phyloP scores from a whole-genome alignment of 345 rosid species.

The Cardamine chenopodiifolia region DNA sequence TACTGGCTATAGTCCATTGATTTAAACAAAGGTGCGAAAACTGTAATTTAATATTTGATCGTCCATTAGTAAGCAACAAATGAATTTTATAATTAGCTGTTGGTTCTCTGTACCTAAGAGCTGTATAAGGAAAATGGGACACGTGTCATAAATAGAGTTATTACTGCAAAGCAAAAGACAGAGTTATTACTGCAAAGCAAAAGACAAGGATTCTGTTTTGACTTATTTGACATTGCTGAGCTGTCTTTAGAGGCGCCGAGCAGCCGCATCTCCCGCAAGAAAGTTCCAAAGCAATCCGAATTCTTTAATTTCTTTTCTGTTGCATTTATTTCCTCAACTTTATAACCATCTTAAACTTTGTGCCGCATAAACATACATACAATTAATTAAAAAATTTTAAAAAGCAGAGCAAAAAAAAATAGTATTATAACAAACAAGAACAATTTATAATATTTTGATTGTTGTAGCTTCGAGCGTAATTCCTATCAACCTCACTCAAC shows the following conservation, averaged over 20 bases:
- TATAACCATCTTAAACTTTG: conserved; percentile 2
- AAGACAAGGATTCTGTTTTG: conserved; percentile 37
- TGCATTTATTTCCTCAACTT: conserved; percentile 4
- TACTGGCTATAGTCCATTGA: conserved; percentile 4
- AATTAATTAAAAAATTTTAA: neutral
- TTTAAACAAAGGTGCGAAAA: neutral
- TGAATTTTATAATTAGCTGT: conserved; percentile 1
- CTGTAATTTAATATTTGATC: neutral
- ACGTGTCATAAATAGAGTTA: conserved; percentile 15
- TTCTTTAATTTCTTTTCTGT: neutral
- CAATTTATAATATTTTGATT: neutral
- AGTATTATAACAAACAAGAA: neutral
- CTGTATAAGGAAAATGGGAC: neutral
- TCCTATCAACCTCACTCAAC: too few species aligned
- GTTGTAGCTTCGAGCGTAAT: neutral
- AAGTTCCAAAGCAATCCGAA: conserved; percentile 29
- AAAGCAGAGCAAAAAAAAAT: neutral
- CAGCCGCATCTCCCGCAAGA: conserved; percentile 36
- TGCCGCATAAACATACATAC: neutral
- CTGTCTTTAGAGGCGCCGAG: conserved; percentile 38
- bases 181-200: neutral
- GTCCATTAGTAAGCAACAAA: conserved; percentile 1
- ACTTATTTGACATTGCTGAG: conserved; percentile 28
- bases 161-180: neutral
- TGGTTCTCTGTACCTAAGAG: conserved; percentile 13